A percentile compares a stretch with the other conserved stretches of the same genome.
These are phyloP conservation scores for Mycena venus DNA, from an alignment of 768 basidiomycete species.

Conservation along the genomic window DNA sequence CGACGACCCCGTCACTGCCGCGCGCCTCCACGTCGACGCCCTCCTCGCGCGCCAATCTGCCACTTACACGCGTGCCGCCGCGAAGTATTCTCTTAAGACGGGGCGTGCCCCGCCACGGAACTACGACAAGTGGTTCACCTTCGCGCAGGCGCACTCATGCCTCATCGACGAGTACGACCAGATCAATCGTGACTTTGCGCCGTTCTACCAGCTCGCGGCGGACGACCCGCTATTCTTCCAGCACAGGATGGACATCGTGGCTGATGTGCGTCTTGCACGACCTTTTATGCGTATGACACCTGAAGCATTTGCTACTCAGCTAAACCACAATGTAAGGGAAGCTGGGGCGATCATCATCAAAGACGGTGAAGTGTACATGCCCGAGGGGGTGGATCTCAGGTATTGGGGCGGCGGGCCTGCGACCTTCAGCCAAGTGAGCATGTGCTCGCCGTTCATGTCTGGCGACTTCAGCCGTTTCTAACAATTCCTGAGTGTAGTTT, in stretches of 20 bases:
- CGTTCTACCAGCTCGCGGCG: slow-evolving; percentile 9
- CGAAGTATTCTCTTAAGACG: slow-evolving; percentile 17
- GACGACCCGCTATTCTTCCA: slow-evolving; percentile 13
- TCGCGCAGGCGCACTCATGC: slow-evolving; percentile 11
- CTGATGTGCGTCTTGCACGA: background rate
- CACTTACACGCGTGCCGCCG: slow-evolving; percentile 12
- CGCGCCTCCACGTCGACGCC: too few species aligned
- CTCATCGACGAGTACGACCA: slow-evolving; percentile 31
- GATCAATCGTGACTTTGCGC: slow-evolving; percentile 16
- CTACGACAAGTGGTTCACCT: slow-evolving; percentile 26
- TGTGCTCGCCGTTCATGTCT: background rate
- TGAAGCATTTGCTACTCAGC: background rate
- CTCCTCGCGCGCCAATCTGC: slow-evolving; percentile 23
- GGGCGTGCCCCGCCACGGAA: slow-evolving; percentile 12
- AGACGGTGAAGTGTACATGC: too few species aligned
- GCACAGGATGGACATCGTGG: background rate
- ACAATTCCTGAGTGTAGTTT: slow-evolving; percentile 14
- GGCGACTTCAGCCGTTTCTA: background rate
- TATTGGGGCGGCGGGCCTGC: too few species aligned
- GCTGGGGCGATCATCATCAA: too few species aligned
- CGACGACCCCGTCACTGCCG: too few species aligned
- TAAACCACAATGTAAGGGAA: too few species aligned
- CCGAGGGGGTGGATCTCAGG: too few species aligned
- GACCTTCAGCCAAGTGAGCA: slow-evolving; percentile 2
- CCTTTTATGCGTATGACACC: background rate